These are phyloP conservation scores for Phytophthora quininea DNA, from an alignment of 352 stramenopile species.

Conservation along the genomic window DNA sequence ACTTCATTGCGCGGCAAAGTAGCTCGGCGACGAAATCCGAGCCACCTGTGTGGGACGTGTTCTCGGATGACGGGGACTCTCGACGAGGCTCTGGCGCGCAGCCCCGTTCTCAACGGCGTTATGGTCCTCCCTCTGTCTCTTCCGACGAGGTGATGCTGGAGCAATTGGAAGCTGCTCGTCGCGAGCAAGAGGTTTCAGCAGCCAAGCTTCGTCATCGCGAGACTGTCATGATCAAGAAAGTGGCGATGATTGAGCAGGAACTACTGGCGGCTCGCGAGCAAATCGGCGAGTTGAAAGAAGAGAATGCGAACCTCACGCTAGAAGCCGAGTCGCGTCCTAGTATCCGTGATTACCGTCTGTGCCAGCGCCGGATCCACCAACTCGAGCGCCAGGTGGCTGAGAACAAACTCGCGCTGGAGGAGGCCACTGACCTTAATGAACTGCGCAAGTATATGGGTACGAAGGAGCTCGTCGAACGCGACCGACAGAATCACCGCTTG, in stretches of 20 bases:
- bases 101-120: constrained; percentile 1
- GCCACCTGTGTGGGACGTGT: constrained; percentile 35
- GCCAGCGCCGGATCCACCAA: constrained; percentile 74
- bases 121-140: constrained; percentile 29
- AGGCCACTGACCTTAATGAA: constrained; percentile 78
- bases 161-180: constrained; percentile 70
- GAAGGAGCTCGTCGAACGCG: constrained; percentile 77
- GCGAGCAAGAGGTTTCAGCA: constrained; percentile 76
- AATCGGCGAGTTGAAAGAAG: constrained; percentile 77
- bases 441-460: constrained; percentile 85
- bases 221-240: constrained; percentile 77
- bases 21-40: constrained; percentile 25
- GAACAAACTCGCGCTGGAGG: constrained; percentile 74
- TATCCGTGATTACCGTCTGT: constrained; percentile 81
- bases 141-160: constrained; percentile 79
- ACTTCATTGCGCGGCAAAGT: constrained; percentile 56
- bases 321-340: constrained; percentile 81
- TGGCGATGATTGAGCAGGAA: constrained; percentile 77
- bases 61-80: constrained; percentile 11
- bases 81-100: constrained; percentile 11
- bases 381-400: constrained; percentile 79
- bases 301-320: constrained; percentile 78
- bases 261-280: constrained; percentile 61
- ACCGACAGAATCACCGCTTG: constrained; percentile 80
- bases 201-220: constrained; percentile 69